These are phyloP conservation scores for Penicillium tannophilum DNA, from an alignment of 495 filamentous ascomycete genomes.

Conservation along the genomic window DNA sequence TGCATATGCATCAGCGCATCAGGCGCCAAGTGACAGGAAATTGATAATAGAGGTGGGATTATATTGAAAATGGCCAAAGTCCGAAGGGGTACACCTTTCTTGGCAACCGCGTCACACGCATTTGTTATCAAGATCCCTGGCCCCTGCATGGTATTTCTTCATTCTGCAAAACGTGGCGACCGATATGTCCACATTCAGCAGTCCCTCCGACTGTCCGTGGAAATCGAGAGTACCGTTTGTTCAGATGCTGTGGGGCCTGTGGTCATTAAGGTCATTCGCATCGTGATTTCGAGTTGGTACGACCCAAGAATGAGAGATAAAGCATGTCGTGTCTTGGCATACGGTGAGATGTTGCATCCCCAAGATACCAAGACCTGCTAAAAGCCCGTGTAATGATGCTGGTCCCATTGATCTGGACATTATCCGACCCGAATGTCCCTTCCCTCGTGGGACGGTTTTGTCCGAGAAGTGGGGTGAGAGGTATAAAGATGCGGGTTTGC, in stretches of 20 bases:
- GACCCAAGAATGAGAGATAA: slow-evolving; percentile 16
- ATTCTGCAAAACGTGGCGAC: background rate
- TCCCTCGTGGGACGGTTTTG: background rate
- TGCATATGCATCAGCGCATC: slow-evolving; percentile 1
- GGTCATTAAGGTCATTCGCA: slow-evolving; percentile 15
- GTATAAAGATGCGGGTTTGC: background rate
- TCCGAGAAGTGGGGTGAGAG: background rate
- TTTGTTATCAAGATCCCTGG: background rate
- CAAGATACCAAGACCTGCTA: slow-evolving; percentile 19
- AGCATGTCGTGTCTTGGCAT: slow-evolving; percentile 24
- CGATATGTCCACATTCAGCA: background rate
- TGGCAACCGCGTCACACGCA: background rate
- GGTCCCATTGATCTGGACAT: background rate
- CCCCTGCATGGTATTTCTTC: background rate
- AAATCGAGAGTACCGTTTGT: background rate
- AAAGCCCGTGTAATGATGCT: slow-evolving; percentile 13
- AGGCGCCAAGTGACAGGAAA: background rate
- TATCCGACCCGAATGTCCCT: background rate
- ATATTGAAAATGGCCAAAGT: background rate
- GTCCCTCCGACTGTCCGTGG: background rate
- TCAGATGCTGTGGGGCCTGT: background rate
- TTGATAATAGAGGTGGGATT: background rate
- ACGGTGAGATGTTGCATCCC: slow-evolving; percentile 28
- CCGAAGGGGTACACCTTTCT: background rate
- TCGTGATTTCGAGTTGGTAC: slow-evolving; percentile 17